Base-by-base conservation (phyloP, 257 asterid genomes). In the Salvia rosmarinus region DNA sequence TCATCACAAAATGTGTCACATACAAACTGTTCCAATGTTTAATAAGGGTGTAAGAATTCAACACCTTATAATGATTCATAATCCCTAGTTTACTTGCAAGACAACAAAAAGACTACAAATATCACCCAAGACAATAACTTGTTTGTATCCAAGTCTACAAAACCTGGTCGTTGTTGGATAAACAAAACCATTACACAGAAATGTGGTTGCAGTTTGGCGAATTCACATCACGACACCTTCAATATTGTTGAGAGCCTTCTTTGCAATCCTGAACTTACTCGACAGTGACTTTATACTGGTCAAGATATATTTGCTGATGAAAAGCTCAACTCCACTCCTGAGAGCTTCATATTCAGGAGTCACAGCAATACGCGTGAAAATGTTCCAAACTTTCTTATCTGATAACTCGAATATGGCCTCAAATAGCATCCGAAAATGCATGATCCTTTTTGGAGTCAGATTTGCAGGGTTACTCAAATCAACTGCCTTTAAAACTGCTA, bases 371-470 rank as follows among this genome's bases (percentile, higher is more conserved):
- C 99, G 97, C 2, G 96, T 84, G 58, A 95, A 95, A 6, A 87
- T 69, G 57, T 88, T 91, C 98, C 98, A 95, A 21, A 95, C 75
- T 4, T 82, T 75, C 81, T 87, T 82, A 58, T 89, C 96, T 0
- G 97, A 76, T 7, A 83, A 82, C 84, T 80, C 92, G 20, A 95
- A 81, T 72, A 88, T 67, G 61, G 89, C 85, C 81, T 87, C 94
- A 50, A 95, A 95, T 21, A 95, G 84, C 89, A 95, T 75, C 39
- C 95, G 88, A 28, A 95, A 89, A 80, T 95, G 99, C 96, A 91
- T 85, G n/a, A 85, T 82, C 78, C 85, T 86, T 78, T 89, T 89
- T 0, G 97, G 82, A 54, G 87, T 85, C 64, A 85, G 75, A 55
- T 82, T 83, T 21, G 63, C 11, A 13, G 83, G 74, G 56, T 91